Conservation (phyloP, 2,329 filamentous ascomycete genomes). For the Zasmidium angulare region DNA sequence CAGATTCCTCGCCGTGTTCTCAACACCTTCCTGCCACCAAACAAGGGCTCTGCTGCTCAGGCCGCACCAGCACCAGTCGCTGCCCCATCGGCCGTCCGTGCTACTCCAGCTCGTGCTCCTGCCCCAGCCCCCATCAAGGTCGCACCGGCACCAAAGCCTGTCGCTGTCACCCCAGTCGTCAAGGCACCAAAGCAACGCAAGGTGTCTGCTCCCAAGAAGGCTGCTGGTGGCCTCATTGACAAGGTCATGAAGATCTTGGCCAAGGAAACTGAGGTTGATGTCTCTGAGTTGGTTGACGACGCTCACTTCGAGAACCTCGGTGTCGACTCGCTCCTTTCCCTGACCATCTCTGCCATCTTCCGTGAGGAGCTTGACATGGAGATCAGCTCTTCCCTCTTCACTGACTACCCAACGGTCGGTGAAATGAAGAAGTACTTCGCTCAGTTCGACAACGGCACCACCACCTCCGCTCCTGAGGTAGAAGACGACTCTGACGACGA, state of each 20-base stretch:
- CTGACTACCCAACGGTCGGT: slow-evolving; percentile 59
- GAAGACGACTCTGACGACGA: slow-evolving; percentile 41
- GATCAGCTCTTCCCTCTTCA: slow-evolving; percentile 59
- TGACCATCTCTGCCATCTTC: slow-evolving; percentile 62
- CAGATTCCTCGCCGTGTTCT: slow-evolving; percentile 65
- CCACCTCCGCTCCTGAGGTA: slow-evolving; percentile 34
- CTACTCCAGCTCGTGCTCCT: slow-evolving; percentile 11
- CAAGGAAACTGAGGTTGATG: slow-evolving; percentile 62
- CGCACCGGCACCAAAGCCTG: slow-evolving; percentile 19
- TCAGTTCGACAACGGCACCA: slow-evolving; percentile 44
- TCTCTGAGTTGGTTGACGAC: slow-evolving; percentile 59
- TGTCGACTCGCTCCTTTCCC: slow-evolving; percentile 61
- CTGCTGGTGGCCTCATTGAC: slow-evolving; percentile 48
- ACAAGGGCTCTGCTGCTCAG: slow-evolving; percentile 38
- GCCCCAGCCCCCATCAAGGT: slow-evolving; percentile 24
- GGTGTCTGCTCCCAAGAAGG: slow-evolving; percentile 52
- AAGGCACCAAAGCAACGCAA: slow-evolving; percentile 55
- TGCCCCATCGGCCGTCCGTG: slow-evolving; percentile 15
- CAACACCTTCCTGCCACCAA: slow-evolving; percentile 66
- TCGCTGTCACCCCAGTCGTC: slow-evolving; percentile 27
- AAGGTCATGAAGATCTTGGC: slow-evolving; percentile 66
- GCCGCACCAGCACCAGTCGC: slow-evolving; percentile 36
- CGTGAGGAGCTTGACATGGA: slow-evolving; percentile 62
- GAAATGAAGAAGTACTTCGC: slow-evolving; percentile 60
- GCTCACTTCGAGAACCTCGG: slow-evolving; percentile 62